Evolutionary conservation across 805 yeast genomes (phyloP), one percentile per base, ranked within the genome.

Genomic region (Yamadazyma insecticola): DNA sequence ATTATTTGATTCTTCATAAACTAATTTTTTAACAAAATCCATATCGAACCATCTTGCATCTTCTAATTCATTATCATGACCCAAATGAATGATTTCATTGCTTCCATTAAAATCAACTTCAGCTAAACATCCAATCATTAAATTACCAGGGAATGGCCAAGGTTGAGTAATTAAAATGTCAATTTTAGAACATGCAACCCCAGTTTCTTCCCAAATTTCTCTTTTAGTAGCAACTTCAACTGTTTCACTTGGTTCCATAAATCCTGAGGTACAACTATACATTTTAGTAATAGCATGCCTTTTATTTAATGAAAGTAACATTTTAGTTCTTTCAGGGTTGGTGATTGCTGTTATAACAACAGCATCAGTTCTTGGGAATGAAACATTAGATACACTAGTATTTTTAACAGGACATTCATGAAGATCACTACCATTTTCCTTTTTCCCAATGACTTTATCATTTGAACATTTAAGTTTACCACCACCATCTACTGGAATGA

Each of bases 181-280:
- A 17, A 90, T 81, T 17, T 70, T 55, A 3, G 57, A 43, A 32
- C 77, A 78, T 32, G 59, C 68, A 21, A 87, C 82, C 6, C 98
- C 98, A 4, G 97, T 81, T 56, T 90, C 98, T 54, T 90, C 98
- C 87, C 92, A 89, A 18, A 85, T 81, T 55, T 90, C 98, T 41
- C 98, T 67, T 26, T 79, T 64, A 14, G 90, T 83, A 9, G 96
- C 92, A 28, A 76, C 80, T 56, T 90, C 97, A 13, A 90, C 77
- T 2, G 94, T 77, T 60, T 90, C 98, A 17, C 89, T 82, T 1
- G 96, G 96, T 55, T 90, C 98, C 76, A 90, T 78, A 56, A 92
- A 92, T 4, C 97, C 98, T 4, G 97, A 96, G 31, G 94, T 75
- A 49, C 95, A 81, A 12, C 90, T 72, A 57, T 81, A 90, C 78